These are phyloP conservation scores for Calonectria naviculata DNA, from an alignment of 2,329 filamentous ascomycete genomes.

Conservation along the genomic window DNA sequence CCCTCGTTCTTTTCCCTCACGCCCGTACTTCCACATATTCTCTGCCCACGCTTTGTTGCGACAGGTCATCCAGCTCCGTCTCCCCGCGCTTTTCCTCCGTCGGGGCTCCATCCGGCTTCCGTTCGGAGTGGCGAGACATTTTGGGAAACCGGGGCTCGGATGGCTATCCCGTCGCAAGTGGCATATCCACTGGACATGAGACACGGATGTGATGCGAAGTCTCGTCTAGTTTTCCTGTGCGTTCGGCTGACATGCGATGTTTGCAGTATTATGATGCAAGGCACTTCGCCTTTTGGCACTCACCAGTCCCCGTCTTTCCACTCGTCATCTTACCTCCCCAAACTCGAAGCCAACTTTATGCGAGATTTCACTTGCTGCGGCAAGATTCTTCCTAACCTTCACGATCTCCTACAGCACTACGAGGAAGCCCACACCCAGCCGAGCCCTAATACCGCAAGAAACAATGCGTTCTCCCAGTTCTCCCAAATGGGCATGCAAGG, in stretches of 20 bases:
- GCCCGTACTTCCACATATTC: not conserved
- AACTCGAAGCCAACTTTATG: conserved; percentile 98
- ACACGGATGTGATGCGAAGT: conserved; percentile 26
- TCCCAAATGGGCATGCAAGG: conserved; percentile 47
- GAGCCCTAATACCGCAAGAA: conserved; percentile 54
- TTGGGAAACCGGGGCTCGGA: conserved; percentile 30
- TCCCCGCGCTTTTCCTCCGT: conserved; percentile 5
- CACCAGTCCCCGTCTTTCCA: conserved; percentile 95
- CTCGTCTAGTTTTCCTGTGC: not conserved
- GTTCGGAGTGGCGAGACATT: conserved; percentile 35
- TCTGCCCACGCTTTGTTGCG: not conserved
- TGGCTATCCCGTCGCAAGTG: conserved; percentile 25
- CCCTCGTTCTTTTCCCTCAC: not conserved
- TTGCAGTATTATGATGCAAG: conserved; percentile 89
- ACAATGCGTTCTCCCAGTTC: conserved; percentile 55
- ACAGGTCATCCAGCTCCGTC: not conserved
- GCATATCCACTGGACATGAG: conserved; percentile 15
- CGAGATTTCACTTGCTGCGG: conserved; percentile 97
- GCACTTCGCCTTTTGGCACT: conserved; percentile 87
- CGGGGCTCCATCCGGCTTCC: conserved; percentile 20
- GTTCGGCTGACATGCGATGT: conserved; percentile 34
- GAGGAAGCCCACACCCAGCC: conserved; percentile 91
- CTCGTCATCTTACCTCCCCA: conserved; percentile 95
- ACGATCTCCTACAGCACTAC: conserved; percentile 96
- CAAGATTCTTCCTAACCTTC: conserved; percentile 87